Base-by-base conservation (phyloP, 2,329 filamentous ascomycete genomes). In the Kalmusia sp. region DNA sequence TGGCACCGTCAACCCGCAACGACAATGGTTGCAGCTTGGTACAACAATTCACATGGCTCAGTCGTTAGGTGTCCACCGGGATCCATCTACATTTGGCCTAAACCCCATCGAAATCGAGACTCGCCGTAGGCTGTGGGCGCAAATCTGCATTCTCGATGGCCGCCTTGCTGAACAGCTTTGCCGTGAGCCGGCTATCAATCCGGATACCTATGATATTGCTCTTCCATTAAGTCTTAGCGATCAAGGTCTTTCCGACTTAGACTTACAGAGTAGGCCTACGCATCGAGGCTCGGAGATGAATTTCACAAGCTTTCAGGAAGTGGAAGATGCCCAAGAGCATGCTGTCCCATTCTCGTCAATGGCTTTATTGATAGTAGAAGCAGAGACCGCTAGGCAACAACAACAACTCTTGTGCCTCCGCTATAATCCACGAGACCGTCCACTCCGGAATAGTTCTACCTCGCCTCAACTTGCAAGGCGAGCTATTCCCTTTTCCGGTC, bases 141-240 rank as follows among this genome's bases (percentile, higher is more conserved):
- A 91, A 62, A 77, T 92, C 9, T 90, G 87, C 70, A 88, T 89
- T 66, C 78, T 92, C 8, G 89, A 91, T 67, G 84, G 90, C 52
- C 80, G 87, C 43, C 89, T 87, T 1, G 89, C 86, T 59, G 88
- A 91, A 72, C 83, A 86, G 1, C 87, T 90, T 58, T 89, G 88
- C 0, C 88, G 88, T 6, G 80, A 86, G 35, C 87, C 87, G 1
- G 81, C 83, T 41, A 90, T 92, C 49, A 81, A 86, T 19, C 78
- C 81, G 34, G 87, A 89, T 15, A 87, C 91, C 63, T 91, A 88
- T 68, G 87, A 91, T 62, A 90, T 88, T 0, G 84, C 83, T 57
- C 79, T 90, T 22, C 89, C 89, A 0, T 73, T 88, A 17, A 90
- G 91, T 66, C 82, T 87, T 52, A 79, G 88, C 55, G 88, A 91